A percentile compares a stretch with the other conserved stretches of the same genome.
Conservation (phyloP, 768 basidiomycete species). For the Boletus rubroflammeus region DNA sequence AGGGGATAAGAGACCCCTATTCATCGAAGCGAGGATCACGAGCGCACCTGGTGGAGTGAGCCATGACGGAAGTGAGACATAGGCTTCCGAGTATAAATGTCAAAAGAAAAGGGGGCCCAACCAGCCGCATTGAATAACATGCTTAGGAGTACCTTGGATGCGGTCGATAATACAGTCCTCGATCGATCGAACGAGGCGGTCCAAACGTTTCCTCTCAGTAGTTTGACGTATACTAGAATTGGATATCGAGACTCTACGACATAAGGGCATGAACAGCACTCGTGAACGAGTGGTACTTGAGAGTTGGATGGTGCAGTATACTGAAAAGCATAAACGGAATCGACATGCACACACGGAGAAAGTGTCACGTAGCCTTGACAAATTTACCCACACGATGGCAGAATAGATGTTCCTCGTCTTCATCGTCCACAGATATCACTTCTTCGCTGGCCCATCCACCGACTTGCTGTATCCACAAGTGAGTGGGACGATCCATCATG, state of each 20-base stretch:
- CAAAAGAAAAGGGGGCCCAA: not conserved
- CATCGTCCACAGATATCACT: constrained; percentile 47
- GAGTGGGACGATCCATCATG: constrained; percentile 53
- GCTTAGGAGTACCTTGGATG: not conserved
- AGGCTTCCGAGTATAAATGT: not conserved
- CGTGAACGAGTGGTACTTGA: not conserved
- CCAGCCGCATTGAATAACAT: not conserved
- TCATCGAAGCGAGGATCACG: not conserved
- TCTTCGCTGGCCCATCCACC: constrained; percentile 48
- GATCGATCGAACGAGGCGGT: not conserved
- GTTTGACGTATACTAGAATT: not conserved
- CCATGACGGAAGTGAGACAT: constrained; percentile 2
- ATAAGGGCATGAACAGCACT: not conserved
- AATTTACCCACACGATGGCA: constrained; percentile 58
- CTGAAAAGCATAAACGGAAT: not conserved
- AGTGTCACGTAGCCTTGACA: constrained; percentile 38
- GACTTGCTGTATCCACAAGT: constrained; percentile 41
- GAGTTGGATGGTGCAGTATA: not conserved
- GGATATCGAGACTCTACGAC: not conserved
- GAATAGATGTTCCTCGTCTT: constrained; percentile 56
- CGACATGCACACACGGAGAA: not conserved
- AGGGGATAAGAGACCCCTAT: not conserved
- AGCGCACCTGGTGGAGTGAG: constrained; percentile 3
- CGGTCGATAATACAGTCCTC: not conserved
- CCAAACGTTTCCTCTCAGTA: not conserved